phyloP scores from a whole-genome alignment of 2,329 filamentous ascomycete species.

The Alternaria rosae region DNA sequence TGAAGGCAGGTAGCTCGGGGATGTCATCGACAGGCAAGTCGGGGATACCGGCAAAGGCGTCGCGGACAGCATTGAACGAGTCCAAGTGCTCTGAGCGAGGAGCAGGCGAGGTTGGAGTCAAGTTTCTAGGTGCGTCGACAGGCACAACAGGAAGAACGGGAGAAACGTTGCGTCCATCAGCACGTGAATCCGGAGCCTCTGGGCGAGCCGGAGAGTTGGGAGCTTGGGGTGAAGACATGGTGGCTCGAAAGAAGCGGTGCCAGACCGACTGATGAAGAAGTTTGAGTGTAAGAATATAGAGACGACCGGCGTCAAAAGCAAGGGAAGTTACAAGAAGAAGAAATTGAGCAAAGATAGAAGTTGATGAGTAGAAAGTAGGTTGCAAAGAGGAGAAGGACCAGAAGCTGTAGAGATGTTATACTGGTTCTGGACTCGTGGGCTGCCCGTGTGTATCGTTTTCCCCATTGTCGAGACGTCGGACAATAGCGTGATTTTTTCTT shows the following conservation, averaged over 20 bases:
- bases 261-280: background rate
- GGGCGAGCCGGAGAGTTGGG: background rate
- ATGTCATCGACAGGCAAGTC: background rate
- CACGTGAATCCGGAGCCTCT: background rate
- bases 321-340: background rate
- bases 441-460: background rate
- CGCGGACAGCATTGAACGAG: background rate
- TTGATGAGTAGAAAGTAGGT: background rate
- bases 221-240: background rate
- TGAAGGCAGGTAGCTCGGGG: background rate
- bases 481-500: background rate
- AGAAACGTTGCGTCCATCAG: background rate
- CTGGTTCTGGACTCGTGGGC: background rate
- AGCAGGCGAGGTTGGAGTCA: background rate
- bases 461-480: slow-evolving; percentile 4
- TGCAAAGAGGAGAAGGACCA: background rate
- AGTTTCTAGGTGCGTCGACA: background rate
- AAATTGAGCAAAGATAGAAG: background rate
- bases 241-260: background rate
- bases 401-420: background rate
- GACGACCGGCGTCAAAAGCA: slow-evolving; percentile 14
- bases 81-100: background rate
- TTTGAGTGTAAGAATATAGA: background rate
- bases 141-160: background rate
- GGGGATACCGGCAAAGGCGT: background rate